A percentile compares a stretch with the other conserved stretches of the same genome.
Conservation (phyloP, 1,139 yeast species). For the Lodderomyces metapsilosis region DNA sequence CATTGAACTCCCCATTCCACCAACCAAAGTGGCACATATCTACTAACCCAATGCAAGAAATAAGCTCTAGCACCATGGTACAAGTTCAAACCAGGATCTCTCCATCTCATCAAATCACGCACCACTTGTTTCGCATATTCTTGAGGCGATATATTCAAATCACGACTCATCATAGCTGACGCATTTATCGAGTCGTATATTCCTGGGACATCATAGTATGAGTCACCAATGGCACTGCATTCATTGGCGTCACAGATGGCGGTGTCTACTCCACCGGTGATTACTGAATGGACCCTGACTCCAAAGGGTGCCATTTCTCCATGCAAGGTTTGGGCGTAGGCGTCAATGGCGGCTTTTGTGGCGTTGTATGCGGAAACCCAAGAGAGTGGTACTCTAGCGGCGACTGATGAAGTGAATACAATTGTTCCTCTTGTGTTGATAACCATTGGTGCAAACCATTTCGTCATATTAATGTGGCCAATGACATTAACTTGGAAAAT, state of each 20-base stretch:
- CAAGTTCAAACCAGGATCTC: slow-evolving; percentile 27
- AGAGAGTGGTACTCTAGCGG: slow-evolving; percentile 34
- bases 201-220: slow-evolving; percentile 31
- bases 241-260: slow-evolving; percentile 21
- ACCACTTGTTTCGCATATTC: slow-evolving; percentile 34
- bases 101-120: slow-evolving; percentile 18
- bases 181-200: slow-evolving; percentile 25
- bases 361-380: slow-evolving; percentile 36
- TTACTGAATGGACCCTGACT: slow-evolving; percentile 35
- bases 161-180: slow-evolving; percentile 28
- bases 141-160: slow-evolving; percentile 20
- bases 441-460: slow-evolving; percentile 28
- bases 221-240: slow-evolving; percentile 20
- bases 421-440: slow-evolving; percentile 36
- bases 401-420: slow-evolving; percentile 38
- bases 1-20: slow-evolving; percentile 22
- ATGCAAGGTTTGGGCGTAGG: slow-evolving; percentile 61
- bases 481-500: slow-evolving; percentile 35
- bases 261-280: slow-evolving; percentile 43
- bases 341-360: slow-evolving; percentile 68
- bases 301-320: slow-evolving; percentile 54
- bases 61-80: slow-evolving; percentile 26
- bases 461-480: slow-evolving; percentile 40
- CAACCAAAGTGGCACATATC: slow-evolving; percentile 31
- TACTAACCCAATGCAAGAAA: slow-evolving; percentile 21